phyloP scores from a whole-genome alignment of 352 stramenopile species.

The Phytophthora idaei region DNA sequence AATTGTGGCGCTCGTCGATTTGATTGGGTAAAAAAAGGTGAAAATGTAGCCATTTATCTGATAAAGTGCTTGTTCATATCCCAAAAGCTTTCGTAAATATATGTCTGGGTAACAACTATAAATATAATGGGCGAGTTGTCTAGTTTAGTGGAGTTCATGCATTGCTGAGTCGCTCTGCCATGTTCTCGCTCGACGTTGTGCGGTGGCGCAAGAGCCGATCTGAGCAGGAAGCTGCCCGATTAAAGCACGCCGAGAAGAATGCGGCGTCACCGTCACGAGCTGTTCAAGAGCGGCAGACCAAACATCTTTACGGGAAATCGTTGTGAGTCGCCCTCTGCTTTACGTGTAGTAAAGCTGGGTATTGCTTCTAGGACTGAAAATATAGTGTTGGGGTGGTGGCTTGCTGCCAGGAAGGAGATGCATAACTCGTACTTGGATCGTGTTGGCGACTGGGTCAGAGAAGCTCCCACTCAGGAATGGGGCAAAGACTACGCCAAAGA shows the following conservation, averaged over 20 bases:
- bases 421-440: constrained; percentile 65
- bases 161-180: constrained; percentile 16
- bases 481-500: constrained; percentile 62
- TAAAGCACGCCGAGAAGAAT: constrained; percentile 38
- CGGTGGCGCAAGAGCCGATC: constrained; percentile 49
- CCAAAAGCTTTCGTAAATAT: too few species aligned
- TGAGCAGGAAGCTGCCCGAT: constrained; percentile 39
- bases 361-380: neutral
- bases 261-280: constrained; percentile 26
- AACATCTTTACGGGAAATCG: constrained; percentile 65
- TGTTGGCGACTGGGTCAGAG: constrained; percentile 57
- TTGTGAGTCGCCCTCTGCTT: constrained; percentile 30
- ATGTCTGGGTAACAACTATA: too few species aligned
- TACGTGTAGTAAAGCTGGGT: neutral
- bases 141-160: constrained; percentile 3
- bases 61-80: too few species aligned
- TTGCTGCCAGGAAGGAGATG: constrained; percentile 65
- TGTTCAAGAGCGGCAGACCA: constrained; percentile 41
- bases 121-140: too few species aligned
- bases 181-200: constrained; percentile 70
- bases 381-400: neutral
- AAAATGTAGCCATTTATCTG: too few species aligned
- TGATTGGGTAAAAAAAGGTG: neutral
- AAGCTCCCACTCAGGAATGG: constrained; percentile 51
- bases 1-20: neutral